Evolutionary conservation across 2,329 filamentous ascomycete genomes (phyloP), one percentile per base, ranked within the genome.

Genomic region (Tolypocladium inflatum): DNA sequence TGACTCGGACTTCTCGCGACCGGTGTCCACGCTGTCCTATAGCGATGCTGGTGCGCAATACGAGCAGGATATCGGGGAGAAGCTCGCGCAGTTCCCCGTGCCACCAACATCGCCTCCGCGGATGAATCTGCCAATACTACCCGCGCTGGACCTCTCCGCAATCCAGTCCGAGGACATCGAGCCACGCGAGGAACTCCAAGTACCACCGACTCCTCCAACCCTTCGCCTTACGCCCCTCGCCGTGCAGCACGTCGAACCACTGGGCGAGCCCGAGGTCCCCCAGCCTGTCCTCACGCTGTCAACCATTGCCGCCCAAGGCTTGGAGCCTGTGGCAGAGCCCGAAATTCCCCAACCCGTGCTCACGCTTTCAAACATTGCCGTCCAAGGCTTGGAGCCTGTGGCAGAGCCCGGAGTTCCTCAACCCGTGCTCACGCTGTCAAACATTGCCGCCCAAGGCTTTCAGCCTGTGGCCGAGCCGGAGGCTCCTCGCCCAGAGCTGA

Each of bases 11-110:
- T 62, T 58, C 35, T 73, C 73, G 21, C 71, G 80, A 50, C 77
- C 78, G 13, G 62, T 76, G n/a, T 82, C 81, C 2, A 68, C 67
- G 4, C 70, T 78, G 50, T 78, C 78, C 2, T 80, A 80, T 62
- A 82, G 79, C 64, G 80, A 84, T 64, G 75, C 76, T 37, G 77
- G 78, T 58, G 76, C 78, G 11, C 80, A 83, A 61, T 73, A 78
- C 61, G 79, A 81, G 48, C 67, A 68, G 17, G 76, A 79, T 30
- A 75, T 83, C 67, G 77, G 77, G 21, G 75, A 78, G 58, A 81
- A 78, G 63, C 70, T 85, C 54, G 76, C 77, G 19, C 76, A 78
- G 62, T 83, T 84, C 71, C 80, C 81, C 2, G 74, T 78, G 15
- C 81, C 82, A 5, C 81, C 81, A 1, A 72, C 73, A 0, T 74